Conservation (phyloP, 148 eudicot species). For the Rhododendron henanense region DNA sequence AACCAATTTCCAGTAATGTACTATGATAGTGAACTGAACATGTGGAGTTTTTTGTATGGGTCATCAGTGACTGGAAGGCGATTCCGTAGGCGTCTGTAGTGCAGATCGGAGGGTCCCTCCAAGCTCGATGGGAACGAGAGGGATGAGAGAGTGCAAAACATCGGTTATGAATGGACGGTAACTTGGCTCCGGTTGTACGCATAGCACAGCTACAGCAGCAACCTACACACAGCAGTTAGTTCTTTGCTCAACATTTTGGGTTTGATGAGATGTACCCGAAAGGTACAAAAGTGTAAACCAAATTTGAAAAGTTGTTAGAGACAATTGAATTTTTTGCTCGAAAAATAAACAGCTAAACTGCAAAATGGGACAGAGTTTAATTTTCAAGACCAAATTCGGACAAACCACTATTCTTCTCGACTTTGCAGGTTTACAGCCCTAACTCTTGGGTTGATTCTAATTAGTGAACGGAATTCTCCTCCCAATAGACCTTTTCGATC, state of each 20-base stretch:
- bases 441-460: background rate
- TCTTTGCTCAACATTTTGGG: background rate
- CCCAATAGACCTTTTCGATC: background rate
- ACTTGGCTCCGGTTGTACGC: slow-evolving; percentile 92
- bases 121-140: slow-evolving; percentile 74
- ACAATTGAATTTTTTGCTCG: background rate
- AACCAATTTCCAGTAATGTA: background rate
- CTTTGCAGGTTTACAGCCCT: background rate
- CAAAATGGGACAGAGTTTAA: background rate
- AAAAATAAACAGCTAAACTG: background rate
- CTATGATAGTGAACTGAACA: background rate
- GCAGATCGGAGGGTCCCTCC: slow-evolving; percentile 67
- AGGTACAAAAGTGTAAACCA: background rate
- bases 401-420: background rate
- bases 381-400: background rate
- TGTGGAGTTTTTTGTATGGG: background rate
- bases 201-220: slow-evolving; percentile 88
- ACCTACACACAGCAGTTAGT: slow-evolving; percentile 35
- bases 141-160: slow-evolving; percentile 79
- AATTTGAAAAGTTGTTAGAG: background rate
- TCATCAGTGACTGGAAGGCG: background rate
- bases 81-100: slow-evolving; percentile 11
- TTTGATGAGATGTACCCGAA: background rate
- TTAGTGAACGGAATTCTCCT: background rate
- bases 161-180: slow-evolving; percentile 88